Evolutionary conservation across 345 rosid genomes (phyloP).

Genomic region (Citrus trifoliata): DNA sequence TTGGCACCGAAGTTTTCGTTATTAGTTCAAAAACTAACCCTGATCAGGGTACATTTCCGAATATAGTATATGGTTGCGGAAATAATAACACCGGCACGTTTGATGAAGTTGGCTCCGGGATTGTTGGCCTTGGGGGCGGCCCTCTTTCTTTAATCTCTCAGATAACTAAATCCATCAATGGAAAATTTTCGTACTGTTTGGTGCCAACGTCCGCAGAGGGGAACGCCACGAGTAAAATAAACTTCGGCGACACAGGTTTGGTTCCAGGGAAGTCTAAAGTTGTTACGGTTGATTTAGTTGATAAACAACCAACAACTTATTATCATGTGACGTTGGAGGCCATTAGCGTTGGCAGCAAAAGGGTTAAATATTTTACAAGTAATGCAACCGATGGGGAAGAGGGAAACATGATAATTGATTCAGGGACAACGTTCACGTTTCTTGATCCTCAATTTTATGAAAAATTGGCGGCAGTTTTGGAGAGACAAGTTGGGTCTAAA

Average conservation of each 20-base stretch:
- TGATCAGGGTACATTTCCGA: constrained; percentile 17
- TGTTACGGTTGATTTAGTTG: constrained; percentile 40
- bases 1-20: constrained; percentile 42
- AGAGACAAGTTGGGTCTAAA: constrained; percentile 22
- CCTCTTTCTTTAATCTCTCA: constrained; percentile 51
- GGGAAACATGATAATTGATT: constrained; percentile 56
- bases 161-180: constrained; percentile 24
- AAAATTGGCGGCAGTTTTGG: constrained; percentile 27
- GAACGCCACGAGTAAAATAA: constrained; percentile 35
- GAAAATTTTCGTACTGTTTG: constrained; percentile 60
- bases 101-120: constrained; percentile 48
- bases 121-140: constrained; percentile 66
- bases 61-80: constrained; percentile 52
- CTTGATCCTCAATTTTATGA: constrained; percentile 36
- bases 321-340: constrained; percentile 56
- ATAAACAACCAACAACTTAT: constrained; percentile 30
- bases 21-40: constrained; percentile 18
- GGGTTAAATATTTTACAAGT: constrained; percentile 24
- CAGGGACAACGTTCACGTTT: constrained; percentile 54
- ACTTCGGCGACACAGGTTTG: constrained; percentile 34
- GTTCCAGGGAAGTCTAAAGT: constrained; percentile 13
- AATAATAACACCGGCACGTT: constrained; percentile 38
- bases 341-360: constrained; percentile 45
- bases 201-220: constrained; percentile 27
- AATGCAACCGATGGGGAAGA: not conserved